phyloP scores from a whole-genome alignment of 495 filamentous ascomycete species.

The Penicillium parvum region DNA sequence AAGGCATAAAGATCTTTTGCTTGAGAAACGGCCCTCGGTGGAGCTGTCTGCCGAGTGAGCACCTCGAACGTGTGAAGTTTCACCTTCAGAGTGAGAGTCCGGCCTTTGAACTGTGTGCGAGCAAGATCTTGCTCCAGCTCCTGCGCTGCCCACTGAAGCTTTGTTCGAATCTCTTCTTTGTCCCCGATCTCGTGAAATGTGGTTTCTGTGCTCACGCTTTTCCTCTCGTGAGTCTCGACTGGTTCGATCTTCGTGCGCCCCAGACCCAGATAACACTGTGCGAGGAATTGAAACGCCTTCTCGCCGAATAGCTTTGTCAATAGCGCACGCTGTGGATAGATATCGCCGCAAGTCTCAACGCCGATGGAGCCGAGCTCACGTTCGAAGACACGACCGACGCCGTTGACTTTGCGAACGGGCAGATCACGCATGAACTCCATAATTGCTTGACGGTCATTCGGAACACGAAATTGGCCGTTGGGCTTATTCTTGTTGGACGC shows the following conservation, averaged over 20 bases:
- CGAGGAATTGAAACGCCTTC: conserved; percentile 83
- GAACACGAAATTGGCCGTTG: conserved; percentile 81
- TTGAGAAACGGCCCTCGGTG: conserved; percentile 62
- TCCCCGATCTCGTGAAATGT: conserved; percentile 82
- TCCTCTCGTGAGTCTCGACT: conserved; percentile 83
- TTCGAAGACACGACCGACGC: conserved; percentile 89
- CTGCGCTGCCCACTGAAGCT: conserved; percentile 73
- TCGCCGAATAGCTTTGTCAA: conserved; percentile 79
- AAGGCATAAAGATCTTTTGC: conserved; percentile 83
- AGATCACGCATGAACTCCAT: conserved; percentile 82
- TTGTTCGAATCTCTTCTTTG: conserved; percentile 63
- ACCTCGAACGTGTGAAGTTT: conserved; percentile 96
- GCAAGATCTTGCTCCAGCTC: conserved; percentile 84
- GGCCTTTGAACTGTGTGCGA: conserved; percentile 78
- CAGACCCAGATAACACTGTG: conserved; percentile 78
- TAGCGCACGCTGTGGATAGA: conserved; percentile 69
- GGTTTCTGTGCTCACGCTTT: conserved; percentile 89
- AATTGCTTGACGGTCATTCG: conserved; percentile 64
- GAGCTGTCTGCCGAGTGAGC: conserved; percentile 71
- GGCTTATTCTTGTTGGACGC: conserved; percentile 93
- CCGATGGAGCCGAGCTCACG: conserved; percentile 86
- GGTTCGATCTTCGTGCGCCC: conserved; percentile 87
- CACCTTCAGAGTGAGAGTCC: conserved; percentile 85
- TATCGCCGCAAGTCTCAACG: conserved; percentile 84
- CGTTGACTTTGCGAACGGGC: conserved; percentile 86